Evolutionary conservation across 164 flowering plant species (phyloP).

Genomic region (Macadamia tetraphylla): DNA sequence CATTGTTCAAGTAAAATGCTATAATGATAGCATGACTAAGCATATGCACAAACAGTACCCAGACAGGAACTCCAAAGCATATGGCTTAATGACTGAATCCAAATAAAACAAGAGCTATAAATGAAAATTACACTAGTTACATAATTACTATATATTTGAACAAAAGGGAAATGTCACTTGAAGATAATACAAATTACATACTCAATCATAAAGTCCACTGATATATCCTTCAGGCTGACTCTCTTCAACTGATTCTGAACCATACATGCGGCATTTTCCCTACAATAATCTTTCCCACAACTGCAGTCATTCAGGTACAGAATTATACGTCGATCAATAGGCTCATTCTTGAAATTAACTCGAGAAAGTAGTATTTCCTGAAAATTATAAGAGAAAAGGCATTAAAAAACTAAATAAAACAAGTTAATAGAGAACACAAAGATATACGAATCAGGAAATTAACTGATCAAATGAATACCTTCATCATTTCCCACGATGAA

Average conservation of each 20-base stretch:
- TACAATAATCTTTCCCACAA: constrained; percentile 67
- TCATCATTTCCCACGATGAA: constrained; percentile 91
- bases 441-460: background rate
- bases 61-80: too few species aligned
- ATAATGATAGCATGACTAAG: too few species aligned
- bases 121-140: too few species aligned
- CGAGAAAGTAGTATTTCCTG: constrained; percentile 87
- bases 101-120: too few species aligned
- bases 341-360: constrained; percentile 56
- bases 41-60: too few species aligned
- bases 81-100: background rate
- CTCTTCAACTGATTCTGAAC: constrained; percentile 57
- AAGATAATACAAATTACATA: constrained; percentile 26
- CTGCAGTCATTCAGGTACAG: constrained; percentile 65
- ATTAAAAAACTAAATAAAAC: background rate
- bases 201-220: constrained; percentile 65
- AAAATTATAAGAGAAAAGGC: background rate
- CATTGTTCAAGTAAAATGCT: too few species aligned
- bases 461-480: constrained; percentile 36
- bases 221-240: constrained; percentile 56
- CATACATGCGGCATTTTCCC: constrained; percentile 61
- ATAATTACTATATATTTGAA: background rate
- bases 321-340: constrained; percentile 61
- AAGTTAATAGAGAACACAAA: background rate
- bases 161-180: background rate